A percentile compares a stretch with the other conserved stretches of the same genome.
Conservation (phyloP, 176 grass and related monocot species). For the Triticum timopheevii region DNA sequence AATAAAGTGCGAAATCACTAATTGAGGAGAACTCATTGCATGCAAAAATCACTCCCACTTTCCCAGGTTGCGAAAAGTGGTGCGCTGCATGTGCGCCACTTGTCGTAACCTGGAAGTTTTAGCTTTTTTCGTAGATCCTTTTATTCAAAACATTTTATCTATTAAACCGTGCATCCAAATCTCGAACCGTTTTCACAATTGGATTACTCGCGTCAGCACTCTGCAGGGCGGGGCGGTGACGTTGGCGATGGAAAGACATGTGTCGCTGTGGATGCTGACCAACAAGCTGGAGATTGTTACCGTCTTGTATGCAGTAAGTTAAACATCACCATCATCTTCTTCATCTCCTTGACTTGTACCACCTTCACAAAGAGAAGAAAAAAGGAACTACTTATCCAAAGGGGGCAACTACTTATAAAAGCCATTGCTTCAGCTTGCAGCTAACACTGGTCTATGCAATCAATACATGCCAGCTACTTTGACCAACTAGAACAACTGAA, state of each 20-base stretch:
- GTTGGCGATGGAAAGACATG: conserved; percentile 33
- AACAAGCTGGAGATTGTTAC: conserved; percentile 63
- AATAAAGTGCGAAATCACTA: too few species aligned
- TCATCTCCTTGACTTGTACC: not conserved
- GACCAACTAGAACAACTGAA: not conserved
- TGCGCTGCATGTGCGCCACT: too few species aligned
- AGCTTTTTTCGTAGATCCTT: too few species aligned
- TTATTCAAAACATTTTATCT: too few species aligned
- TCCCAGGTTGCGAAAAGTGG: too few species aligned
- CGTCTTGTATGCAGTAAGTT: conserved; percentile 53
- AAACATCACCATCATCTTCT: not conserved
- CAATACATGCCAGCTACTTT: not conserved
- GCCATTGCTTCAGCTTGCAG: not conserved
- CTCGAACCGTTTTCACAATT: too few species aligned
- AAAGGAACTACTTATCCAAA: not conserved
- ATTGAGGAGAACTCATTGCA: too few species aligned
- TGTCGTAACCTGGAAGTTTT: too few species aligned
- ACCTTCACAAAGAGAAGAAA: not conserved
- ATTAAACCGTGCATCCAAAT: too few species aligned
- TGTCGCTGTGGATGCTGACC: conserved; percentile 54
- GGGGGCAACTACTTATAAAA: not conserved
- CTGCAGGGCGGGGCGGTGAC: conserved; percentile 49
- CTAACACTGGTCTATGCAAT: conserved; percentile 2
- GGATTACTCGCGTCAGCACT: too few species aligned
- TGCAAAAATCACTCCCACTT: too few species aligned